Evolutionary conservation across 805 yeast genomes (phyloP).

Genomic region (Candida sanyiensis): DNA sequence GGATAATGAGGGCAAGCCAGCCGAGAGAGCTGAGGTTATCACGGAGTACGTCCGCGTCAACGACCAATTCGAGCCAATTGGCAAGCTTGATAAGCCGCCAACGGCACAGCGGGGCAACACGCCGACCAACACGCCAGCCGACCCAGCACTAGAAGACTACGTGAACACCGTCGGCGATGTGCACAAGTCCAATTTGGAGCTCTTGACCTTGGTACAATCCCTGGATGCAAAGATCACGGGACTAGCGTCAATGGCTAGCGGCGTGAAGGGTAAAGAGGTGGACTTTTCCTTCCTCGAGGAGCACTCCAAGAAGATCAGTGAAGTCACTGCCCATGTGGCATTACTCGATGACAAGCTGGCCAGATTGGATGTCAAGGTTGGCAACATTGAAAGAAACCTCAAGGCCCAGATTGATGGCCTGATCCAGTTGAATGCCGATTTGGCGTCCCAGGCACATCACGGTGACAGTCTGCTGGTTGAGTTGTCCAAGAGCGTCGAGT

Average conservation of each 20-base stretch:
- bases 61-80: slow-evolving; percentile 29
- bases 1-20: slow-evolving; percentile 48
- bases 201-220: slow-evolving; percentile 11
- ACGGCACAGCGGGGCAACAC: too few relatives aligned
- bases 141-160: slow-evolving; percentile 1
- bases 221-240: slow-evolving; percentile 20
- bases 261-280: slow-evolving; percentile 8
- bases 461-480: slow-evolving; percentile 19
- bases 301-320: slow-evolving; percentile 14
- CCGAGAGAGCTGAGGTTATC: slow-evolving; percentile 40
- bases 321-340: slow-evolving; percentile 3
- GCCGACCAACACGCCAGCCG: not conserved
- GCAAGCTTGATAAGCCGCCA: slow-evolving; percentile 17
- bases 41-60: slow-evolving; percentile 35
- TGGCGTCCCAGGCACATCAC: slow-evolving; percentile 22
- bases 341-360: slow-evolving; percentile 5
- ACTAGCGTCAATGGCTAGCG: slow-evolving; percentile 1
- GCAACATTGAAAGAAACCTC: slow-evolving; percentile 6
- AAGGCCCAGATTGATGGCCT: slow-evolving; percentile 6
- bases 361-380: slow-evolving; percentile 8
- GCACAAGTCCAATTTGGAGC: slow-evolving; percentile 17
- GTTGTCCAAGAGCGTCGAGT: slow-evolving; percentile 17
- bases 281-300: slow-evolving; percentile 22
- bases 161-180: slow-evolving; percentile 11
- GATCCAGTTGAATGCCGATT: slow-evolving; percentile 19